A percentile compares a stretch with the other conserved stretches of the same genome.
Evolutionary conservation across 192 early-diverging fungal species (phyloP).

Genomic region (Linnemannia schmuckeri): DNA sequence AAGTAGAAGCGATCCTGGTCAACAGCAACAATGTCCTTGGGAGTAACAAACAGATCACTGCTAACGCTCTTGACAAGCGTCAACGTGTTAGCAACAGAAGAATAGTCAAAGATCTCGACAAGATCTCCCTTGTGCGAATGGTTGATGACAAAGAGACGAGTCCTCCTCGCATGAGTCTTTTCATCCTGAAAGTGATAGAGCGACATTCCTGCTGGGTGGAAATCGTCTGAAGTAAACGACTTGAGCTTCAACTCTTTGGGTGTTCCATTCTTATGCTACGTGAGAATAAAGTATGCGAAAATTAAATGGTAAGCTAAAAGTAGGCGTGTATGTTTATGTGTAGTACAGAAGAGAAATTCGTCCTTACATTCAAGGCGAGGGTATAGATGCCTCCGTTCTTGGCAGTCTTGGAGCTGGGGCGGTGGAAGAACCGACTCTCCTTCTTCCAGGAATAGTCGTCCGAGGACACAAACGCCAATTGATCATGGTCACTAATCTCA

Average conservation of each 20-base stretch:
- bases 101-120: constrained; percentile 55
- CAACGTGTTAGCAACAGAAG: constrained; percentile 15
- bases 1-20: constrained; percentile 48
- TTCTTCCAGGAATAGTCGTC: constrained; percentile 50
- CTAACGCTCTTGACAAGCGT: constrained; percentile 39
- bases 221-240: constrained; percentile 24
- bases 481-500: constrained; percentile 40
- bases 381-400: constrained; percentile 48
- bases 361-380: constrained; percentile 24
- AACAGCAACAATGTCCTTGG: constrained; percentile 42
- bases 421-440: constrained; percentile 43
- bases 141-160: constrained; percentile 53
- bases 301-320: background rate
- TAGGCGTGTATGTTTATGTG: too few species aligned
- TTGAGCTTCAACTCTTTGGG: constrained; percentile 31
- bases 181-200: constrained; percentile 28
- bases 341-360: background rate
- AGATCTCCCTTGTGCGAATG: constrained; percentile 48
- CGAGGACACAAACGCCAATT: constrained; percentile 47
- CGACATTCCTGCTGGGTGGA: constrained; percentile 55
- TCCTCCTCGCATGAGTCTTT: constrained; percentile 18
- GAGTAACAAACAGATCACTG: constrained; percentile 40
- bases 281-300: background rate
- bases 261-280: constrained; percentile 28
- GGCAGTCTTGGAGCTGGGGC: constrained; percentile 42